Evolutionary conservation across 495 filamentous ascomycete genomes (phyloP), one percentile per base, ranked within the genome.

Genomic region (Aspergillus campestris): DNA sequence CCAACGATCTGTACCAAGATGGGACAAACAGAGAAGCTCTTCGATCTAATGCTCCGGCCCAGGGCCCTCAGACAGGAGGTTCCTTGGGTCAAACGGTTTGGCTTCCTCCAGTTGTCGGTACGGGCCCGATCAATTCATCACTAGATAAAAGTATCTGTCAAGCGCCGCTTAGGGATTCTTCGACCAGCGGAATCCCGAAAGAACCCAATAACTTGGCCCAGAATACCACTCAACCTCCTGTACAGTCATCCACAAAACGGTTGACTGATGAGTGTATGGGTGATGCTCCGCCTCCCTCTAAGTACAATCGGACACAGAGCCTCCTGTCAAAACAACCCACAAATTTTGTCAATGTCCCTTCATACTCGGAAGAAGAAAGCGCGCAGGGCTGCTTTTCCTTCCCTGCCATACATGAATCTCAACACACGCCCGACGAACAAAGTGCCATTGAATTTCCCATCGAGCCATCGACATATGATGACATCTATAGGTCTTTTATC

Each of bases 201-300:
- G 62, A 48, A 29, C 55, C 56, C 5, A 31, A 45, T 30, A 50
- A 44, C 24, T 49, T 49, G 38, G 45, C 55, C 10, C 52, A 52
- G 38, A 47, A 51, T 10, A 40, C 40, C 10, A 51, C 44, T 15
- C 58, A 58, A 31, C 24, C 45, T 29, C 64, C 62, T 37, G 35
- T 47, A 7, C 53, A 51, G 15, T 52, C 55, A 1, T 50, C 50
- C 8, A 32, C 53, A 8, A 60, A 59, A 28, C 53, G 53, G 24
- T 53, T 59, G 29, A 61, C 60, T 7, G 56, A 72, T 12, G 64
- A 64, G 37, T 65, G 62, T 46, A 62, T 67, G 5, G 65, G 73
- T 52, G 60, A 62, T 11, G 55, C 58, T 24, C 52, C 55, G 12
- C 54, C 65, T 36, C 48, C 65, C 29, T 58, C 64, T 9, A 67